phyloP scores from a whole-genome alignment of 306 rosid genomes.

The Hylodesmum podocarpum region DNA sequence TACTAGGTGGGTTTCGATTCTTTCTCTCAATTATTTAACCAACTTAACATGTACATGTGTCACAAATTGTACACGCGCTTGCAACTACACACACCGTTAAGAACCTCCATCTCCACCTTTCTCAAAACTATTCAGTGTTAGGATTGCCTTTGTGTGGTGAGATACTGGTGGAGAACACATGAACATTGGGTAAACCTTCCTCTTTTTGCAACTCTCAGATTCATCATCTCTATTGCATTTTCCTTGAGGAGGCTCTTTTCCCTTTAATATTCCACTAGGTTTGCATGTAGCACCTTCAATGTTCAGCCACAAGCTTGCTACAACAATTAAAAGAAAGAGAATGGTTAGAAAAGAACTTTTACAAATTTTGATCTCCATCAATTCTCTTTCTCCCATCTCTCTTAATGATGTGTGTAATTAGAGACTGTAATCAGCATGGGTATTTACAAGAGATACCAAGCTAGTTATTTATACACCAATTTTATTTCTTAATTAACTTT shows the following conservation, averaged over 20 bases:
- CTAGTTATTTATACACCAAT: no score
- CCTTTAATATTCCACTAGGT: slow-evolving; percentile 27
- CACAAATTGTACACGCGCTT: no score
- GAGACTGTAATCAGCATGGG: background rate
- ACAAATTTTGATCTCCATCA: background rate
- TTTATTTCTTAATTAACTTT: no score
- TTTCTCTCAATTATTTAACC: background rate
- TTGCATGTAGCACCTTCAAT: background rate
- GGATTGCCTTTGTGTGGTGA: slow-evolving; percentile 30
- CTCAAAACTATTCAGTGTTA: slow-evolving; percentile 53
- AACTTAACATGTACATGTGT: no score
- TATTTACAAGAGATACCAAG: slow-evolving; percentile 28
- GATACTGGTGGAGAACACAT: slow-evolving; percentile 40
- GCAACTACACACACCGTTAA: no score
- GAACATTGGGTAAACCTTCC: background rate
- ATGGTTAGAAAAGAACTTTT: background rate
- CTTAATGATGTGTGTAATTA: background rate
- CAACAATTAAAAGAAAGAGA: background rate
- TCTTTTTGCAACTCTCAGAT: background rate
- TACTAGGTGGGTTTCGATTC: background rate
- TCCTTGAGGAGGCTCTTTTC: slow-evolving; percentile 9
- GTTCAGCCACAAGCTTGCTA: background rate
- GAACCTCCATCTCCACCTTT: slow-evolving; percentile 43
- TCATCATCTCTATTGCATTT: slow-evolving; percentile 30
- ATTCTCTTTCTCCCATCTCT: background rate